Evolutionary conservation across 2,329 filamentous ascomycete genomes (phyloP), one percentile per base, ranked within the genome.

Genomic region (Plenodomus lindquistii): DNA sequence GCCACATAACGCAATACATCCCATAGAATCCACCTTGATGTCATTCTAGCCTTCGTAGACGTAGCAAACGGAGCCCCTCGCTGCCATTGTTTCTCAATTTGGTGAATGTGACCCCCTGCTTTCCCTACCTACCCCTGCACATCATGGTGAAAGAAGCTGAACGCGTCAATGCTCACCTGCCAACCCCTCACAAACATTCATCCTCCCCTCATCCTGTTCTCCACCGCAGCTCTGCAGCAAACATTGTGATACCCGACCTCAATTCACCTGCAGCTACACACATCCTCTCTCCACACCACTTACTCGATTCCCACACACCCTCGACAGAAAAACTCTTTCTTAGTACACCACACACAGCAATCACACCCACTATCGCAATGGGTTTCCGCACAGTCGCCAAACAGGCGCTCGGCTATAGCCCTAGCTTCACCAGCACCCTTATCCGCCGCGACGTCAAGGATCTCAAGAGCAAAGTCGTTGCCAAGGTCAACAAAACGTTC

Each of bases 391-490:
- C 10, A 13, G 11, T 15, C 27, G 27, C 27, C 27, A 31, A 31
- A 31, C 9, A 31, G 4, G 27, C 21, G 9, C 45, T 42, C 3
- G 36, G 42, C 9, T 57, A 55, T 35, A 39, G 41, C 40, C 7
- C 51, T 19, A 41, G 31, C n/a, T 52, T 43, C 52, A 57, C 52
- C 9, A 36, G 29, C 22, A 52, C 49, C 38, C 56, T 63, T 6
- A 53, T 65, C 17, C 44, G 40, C 15, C 62, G 57, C 55, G 60
- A 65, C 36, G 8, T 62, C 39, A 59, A 48, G 41, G 17, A 40
- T 2, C 10, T 63, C 11, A 42, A 48, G 19, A 34, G 43, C 17
- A 47, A 47, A 20, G 43, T 4, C 36, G 46, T 39, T 9, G 38
- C 19, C 27, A 31, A 31, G 27, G 27, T 31, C 27, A 31, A 31